These are phyloP conservation scores for Geranium brycei DNA, from an alignment of 345 rosid species.

Conservation along the genomic window DNA sequence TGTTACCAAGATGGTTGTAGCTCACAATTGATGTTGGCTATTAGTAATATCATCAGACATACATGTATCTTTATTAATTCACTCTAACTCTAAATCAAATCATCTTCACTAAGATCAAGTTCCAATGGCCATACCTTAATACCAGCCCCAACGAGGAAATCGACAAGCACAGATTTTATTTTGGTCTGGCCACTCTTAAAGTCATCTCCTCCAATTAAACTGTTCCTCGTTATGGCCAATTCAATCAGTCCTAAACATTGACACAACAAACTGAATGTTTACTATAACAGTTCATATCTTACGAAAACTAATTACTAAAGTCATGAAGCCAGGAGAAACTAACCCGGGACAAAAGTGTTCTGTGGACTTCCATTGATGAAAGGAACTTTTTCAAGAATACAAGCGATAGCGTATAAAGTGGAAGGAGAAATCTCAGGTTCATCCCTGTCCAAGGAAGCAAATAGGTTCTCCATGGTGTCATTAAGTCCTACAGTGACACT, in stretches of 20 bases:
- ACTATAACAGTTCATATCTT: no score
- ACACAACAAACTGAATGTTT: no score
- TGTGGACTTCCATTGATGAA: constrained; percentile 98
- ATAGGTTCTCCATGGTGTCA: constrained; percentile 75
- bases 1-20: constrained; percentile 93
- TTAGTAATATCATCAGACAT: neutral
- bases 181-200: constrained; percentile 99
- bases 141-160: constrained; percentile 96
- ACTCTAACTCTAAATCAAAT: no score
- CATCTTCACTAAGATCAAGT: no score
- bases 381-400: constrained; percentile 74
- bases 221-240: constrained; percentile 64
- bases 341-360: constrained; percentile 97
- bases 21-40: constrained; percentile 98
- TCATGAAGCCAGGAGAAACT: no score
- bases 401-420: constrained; percentile 77
- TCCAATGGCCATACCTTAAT: constrained; percentile 45
- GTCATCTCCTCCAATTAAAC: constrained; percentile 94
- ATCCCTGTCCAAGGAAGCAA: constrained; percentile 65
- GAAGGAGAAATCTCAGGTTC: constrained; percentile 95
- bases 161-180: constrained; percentile 88
- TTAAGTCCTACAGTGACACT: constrained; percentile 70
- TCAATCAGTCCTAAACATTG: constrained; percentile 60
- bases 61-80: no score
- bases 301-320: neutral